Base-by-base conservation (phyloP, 2,329 filamentous ascomycete genomes). In the Gaeumannomyces tritici region DNA sequence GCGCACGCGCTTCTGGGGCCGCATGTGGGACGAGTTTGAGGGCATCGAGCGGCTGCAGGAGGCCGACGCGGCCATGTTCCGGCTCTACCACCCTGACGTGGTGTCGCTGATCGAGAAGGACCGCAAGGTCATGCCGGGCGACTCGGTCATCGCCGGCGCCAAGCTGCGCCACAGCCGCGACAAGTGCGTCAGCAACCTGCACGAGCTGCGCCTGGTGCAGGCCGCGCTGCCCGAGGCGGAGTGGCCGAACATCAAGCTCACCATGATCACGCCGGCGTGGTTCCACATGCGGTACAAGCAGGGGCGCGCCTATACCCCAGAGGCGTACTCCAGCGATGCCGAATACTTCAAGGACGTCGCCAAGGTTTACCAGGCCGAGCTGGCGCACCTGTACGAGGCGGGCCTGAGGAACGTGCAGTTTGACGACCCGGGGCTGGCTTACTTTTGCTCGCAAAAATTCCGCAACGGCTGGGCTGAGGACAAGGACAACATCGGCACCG, bases 361-460 rank as follows among this genome's bases (percentile, higher is more conserved):
- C 66, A 83, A 82, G 74, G 84, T 86, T 24, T 89, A 88, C 71
- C 82, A 84, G 69, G 80, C 74, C n/a, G 86, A 89, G 71, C 73
- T 89, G 60, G 78, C 79, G 63, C 77, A 82, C 68, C 75, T 88
- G 15, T 87, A 88, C 70, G 77, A 85, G 62, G 83, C 83, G 24
- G 85, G 86, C 1, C 76, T 86, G 66, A 76, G 85, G 31, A 88
- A 88, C 66, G 82, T 88, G n/a, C 86, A 88, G 70, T 86, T 86
- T 59, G 86, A 88, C 65, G 86, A 88, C 69, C 86, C 85, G 1
- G 84, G 85, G 63, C 80, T 89, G 72, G 85, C 85, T 18, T 89
- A 90, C 73, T 91, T 91, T 74, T 91, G 88, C 75, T 88, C 85
- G 26, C 79, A 88, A 63, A 84, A 86, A 71, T 90, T 90, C 82